phyloP scores from a whole-genome alignment of 2,329 filamentous ascomycete genomes.

The Fusarium torulosum region DNA sequence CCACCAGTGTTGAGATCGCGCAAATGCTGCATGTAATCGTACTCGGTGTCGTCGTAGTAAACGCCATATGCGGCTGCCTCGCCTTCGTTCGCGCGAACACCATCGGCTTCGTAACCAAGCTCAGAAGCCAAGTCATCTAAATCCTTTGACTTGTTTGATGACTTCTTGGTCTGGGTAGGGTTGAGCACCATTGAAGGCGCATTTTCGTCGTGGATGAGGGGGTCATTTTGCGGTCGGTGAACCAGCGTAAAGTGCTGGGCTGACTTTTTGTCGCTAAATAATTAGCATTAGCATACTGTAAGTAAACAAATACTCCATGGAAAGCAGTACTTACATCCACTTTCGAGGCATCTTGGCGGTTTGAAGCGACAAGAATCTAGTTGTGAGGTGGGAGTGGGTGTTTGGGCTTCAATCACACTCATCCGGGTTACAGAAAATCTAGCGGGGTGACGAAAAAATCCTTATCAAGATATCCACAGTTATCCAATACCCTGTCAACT shows the following conservation, averaged over 20 bases:
- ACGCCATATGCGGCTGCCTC: conserved; percentile 95
- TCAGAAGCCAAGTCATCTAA: conserved; percentile 82
- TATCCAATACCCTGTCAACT: conserved; percentile 33
- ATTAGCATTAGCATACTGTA: conserved; percentile 21
- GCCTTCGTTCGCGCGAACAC: conserved; percentile 88
- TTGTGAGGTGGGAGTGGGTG: conserved; percentile 38
- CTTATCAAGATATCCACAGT: conserved; percentile 48
- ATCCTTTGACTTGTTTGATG: conserved; percentile 67
- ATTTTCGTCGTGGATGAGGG: conserved; percentile 90
- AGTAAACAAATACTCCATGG: no score
- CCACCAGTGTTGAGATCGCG: conserved; percentile 83
- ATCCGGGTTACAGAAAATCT: conserved; percentile 49
- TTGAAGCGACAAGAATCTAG: conserved; percentile 32
- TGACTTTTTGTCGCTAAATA: conserved; percentile 80
- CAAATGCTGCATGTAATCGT: conserved; percentile 99
- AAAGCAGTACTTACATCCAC: conserved; percentile 23
- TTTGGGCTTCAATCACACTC: conserved; percentile 48
- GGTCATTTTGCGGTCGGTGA: conserved; percentile 96
- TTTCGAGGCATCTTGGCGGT: conserved; percentile 67
- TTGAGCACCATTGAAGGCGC: conserved; percentile 93
- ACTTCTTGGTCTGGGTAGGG: conserved; percentile 64
- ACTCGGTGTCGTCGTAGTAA: conserved; percentile 93
- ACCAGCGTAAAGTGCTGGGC: conserved; percentile 95
- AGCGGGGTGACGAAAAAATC: conserved; percentile 50
- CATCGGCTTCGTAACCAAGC: conserved; percentile 74